Conservation (phyloP, 352 stramenopile genomes). For the Globisporangium emineosum region DNA sequence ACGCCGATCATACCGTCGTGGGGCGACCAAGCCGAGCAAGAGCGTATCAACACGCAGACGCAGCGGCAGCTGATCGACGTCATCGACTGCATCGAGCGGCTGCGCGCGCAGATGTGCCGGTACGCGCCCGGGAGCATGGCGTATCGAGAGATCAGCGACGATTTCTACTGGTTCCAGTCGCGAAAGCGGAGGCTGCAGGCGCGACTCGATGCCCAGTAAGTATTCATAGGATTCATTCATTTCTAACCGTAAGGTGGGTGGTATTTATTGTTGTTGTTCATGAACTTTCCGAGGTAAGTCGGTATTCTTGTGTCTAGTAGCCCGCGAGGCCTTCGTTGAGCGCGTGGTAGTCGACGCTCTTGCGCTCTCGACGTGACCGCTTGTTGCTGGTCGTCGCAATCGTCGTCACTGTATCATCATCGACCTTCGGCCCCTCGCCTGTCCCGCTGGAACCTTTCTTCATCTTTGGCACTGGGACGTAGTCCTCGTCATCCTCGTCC, state of each 20-base stretch:
- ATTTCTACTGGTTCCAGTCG: not conserved
- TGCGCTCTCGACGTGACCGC: constrained; percentile 26
- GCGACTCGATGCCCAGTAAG: not conserved
- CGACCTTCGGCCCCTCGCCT: not conserved
- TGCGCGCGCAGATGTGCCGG: not conserved
- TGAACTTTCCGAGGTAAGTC: not conserved
- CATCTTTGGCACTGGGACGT: constrained; percentile 1
- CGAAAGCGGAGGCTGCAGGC: not conserved
- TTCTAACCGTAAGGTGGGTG: not conserved
- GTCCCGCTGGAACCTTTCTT: constrained; percentile 1
- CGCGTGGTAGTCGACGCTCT: constrained; percentile 49
- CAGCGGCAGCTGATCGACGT: not conserved
- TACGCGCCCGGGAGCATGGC: not conserved
- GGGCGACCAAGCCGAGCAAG: not conserved
- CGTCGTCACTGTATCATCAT: not conserved
- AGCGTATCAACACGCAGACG: not conserved
- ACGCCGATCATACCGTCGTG: not conserved
- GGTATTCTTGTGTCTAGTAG: constrained; percentile 5
- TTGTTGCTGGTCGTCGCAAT: not conserved
- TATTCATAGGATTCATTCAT: not conserved
- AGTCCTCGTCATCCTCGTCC: constrained; percentile 19
- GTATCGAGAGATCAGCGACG: not conserved
- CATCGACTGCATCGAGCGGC: not conserved
- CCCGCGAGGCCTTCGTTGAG: constrained; percentile 53
- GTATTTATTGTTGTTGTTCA: not conserved